Conservation (phyloP, 345 rosid genomes). For the Linum usitatissimum region DNA sequence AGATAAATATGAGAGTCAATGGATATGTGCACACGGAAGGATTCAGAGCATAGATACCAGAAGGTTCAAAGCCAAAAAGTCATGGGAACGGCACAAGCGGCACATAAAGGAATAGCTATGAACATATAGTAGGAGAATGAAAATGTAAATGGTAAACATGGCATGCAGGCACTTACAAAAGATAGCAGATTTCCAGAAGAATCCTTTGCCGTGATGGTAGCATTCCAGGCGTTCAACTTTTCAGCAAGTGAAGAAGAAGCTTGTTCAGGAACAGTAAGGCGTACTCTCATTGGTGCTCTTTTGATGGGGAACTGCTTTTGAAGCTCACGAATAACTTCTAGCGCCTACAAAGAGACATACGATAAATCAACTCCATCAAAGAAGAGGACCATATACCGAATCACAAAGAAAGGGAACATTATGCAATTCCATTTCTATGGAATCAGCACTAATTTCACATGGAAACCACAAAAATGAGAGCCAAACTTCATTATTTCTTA, state of each 20-base stretch:
- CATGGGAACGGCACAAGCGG: not conserved
- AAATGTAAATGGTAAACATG: not conserved
- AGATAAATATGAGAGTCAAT: not conserved
- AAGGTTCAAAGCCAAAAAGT: not conserved
- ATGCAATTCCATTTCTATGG: not conserved
- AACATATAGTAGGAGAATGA: conserved; percentile 1
- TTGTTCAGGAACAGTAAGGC: conserved; percentile 41
- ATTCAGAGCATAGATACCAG: not conserved
- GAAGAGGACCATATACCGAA: not conserved
- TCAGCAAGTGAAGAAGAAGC: conserved; percentile 41
- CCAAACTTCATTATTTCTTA: not conserved
- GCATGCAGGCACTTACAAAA: conserved; percentile 40
- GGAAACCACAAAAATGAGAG: not conserved
- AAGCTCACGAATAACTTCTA: conserved; percentile 87
- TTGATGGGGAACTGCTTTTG: conserved; percentile 88
- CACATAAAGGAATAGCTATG: not conserved
- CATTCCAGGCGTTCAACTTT: conserved; percentile 54
- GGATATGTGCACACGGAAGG: not conserved
- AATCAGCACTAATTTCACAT: not conserved
- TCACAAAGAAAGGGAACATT: too few species aligned
- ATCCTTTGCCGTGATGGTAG: conserved; percentile 61
- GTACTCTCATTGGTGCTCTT: conserved; percentile 84
- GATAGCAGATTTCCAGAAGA: conserved; percentile 55
- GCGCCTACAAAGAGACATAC: conserved; percentile 39
- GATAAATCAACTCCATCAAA: not conserved